These are phyloP conservation scores for Hypoxylon sp. DNA, from an alignment of 2,329 filamentous ascomycete genomes.

Conservation along the genomic window DNA sequence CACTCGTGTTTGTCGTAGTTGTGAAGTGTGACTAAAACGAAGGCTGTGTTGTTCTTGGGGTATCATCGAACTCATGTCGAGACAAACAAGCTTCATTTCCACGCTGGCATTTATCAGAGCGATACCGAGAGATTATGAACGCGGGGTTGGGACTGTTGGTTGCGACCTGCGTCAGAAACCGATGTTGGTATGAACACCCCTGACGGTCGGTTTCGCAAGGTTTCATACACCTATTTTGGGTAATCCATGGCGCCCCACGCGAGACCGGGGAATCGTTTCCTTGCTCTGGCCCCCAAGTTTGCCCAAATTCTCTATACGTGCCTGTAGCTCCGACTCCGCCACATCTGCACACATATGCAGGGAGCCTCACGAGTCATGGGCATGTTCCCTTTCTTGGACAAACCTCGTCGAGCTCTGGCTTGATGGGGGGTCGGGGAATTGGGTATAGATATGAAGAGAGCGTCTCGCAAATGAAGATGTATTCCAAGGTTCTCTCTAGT, in stretches of 20 bases:
- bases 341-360: constrained; percentile 29
- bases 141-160: constrained; percentile 8
- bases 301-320: constrained; percentile 14
- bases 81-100: not conserved
- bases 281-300: constrained; percentile 33
- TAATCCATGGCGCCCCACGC: constrained; percentile 24
- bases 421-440: constrained; percentile 10
- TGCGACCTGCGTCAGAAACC: constrained; percentile 25
- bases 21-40: not conserved
- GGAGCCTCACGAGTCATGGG: constrained; percentile 26
- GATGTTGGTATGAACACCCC: constrained; percentile 30
- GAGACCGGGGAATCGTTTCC: constrained; percentile 35
- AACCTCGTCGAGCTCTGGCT: not conserved
- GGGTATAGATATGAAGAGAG: constrained; percentile 25
- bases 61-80: constrained; percentile 2
- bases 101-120: not conserved
- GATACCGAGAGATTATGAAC: not conserved
- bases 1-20: not conserved
- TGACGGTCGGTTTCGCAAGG: constrained; percentile 33
- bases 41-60: not conserved
- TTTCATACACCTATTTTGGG: constrained; percentile 38
- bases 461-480: not conserved
- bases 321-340: constrained; percentile 28
- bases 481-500: not conserved
- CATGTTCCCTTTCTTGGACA: constrained; percentile 23